Evolutionary conservation across 2,329 filamentous ascomycete species (phyloP).

Genomic region (Plectosphaerella plurivora): DNA sequence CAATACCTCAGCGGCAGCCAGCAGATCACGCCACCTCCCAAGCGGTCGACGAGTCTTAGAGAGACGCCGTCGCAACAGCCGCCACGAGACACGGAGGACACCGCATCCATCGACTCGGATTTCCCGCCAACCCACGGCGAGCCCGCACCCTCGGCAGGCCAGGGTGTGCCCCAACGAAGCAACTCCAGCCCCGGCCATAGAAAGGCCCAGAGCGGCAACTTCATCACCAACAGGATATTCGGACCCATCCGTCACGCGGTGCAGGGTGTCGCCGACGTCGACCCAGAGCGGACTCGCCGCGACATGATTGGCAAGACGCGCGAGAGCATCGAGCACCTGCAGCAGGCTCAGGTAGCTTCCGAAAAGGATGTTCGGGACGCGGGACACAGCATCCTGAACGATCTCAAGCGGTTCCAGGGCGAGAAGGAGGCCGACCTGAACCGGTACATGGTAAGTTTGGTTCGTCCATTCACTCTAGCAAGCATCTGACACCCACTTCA

Average conservation of each 20-base stretch:
- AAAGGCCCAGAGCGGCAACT: conserved; percentile 81
- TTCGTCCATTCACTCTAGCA: conserved; percentile 7
- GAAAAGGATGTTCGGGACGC: conserved; percentile 93
- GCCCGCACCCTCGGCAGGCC: conserved; percentile 66
- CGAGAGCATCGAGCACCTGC: conserved; percentile 79
- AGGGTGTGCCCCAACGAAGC: conserved; percentile 60
- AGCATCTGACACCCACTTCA: conserved; percentile 27
- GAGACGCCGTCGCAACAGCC: conserved; percentile 42
- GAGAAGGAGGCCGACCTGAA: conserved; percentile 95
- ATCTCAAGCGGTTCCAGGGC: conserved; percentile 85
- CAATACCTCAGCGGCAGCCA: conserved; percentile 80
- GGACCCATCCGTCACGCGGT: conserved; percentile 93
- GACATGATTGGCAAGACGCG: conserved; percentile 95
- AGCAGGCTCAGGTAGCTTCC: conserved; percentile 84
- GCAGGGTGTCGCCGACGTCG: conserved; percentile 92
- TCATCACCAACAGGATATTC: conserved; percentile 91
- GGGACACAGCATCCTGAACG: conserved; percentile 79
- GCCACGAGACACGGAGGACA: conserved; percentile 64
- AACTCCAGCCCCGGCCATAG: conserved; percentile 53
- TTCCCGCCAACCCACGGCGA: conserved; percentile 88
- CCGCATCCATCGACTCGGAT: conserved; percentile 90
- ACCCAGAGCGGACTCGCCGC: conserved; percentile 85
- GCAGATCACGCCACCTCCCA: conserved; percentile 53
- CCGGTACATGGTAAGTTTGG: conserved; percentile 84
- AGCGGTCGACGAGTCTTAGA: conserved; percentile 60